These are phyloP conservation scores for Peribolospora baueri DNA, from an alignment of 768 basidiomycete species.

Conservation along the genomic window DNA sequence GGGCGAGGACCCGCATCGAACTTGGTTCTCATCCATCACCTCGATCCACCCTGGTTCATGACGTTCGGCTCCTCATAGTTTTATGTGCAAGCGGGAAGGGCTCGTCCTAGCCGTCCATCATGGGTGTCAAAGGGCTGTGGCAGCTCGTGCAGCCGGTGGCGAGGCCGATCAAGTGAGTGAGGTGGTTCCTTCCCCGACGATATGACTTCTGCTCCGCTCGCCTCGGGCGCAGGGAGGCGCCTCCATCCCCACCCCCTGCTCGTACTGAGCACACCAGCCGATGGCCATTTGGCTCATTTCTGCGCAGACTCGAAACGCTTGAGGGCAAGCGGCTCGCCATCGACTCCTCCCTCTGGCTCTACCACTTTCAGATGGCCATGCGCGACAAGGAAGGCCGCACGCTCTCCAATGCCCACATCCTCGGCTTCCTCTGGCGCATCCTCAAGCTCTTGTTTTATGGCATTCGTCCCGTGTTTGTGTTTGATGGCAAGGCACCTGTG, in stretches of 20 bases:
- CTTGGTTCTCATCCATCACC: too few relatives aligned
- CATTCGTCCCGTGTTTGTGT: slow-evolving; percentile 94
- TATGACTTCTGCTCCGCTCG: background rate
- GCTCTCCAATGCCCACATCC: slow-evolving; percentile 73
- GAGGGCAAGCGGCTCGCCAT: slow-evolving; percentile 92
- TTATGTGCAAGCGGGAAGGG: background rate
- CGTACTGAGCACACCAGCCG: background rate
- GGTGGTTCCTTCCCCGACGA: background rate
- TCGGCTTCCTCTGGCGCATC: slow-evolving; percentile 73
- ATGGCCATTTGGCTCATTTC: slow-evolving; percentile 1
- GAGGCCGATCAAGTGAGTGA: slow-evolving; percentile 61
- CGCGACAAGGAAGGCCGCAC: slow-evolving; percentile 83
- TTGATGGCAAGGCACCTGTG: slow-evolving; percentile 84
- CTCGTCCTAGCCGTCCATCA: slow-evolving; percentile 16
- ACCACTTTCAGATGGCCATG: slow-evolving; percentile 99
- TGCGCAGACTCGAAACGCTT: slow-evolving; percentile 58
- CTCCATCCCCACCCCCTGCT: background rate
- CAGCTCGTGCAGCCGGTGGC: slow-evolving; percentile 75
- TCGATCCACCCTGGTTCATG: too few relatives aligned
- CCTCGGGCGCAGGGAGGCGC: background rate
- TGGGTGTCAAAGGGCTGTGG: slow-evolving; percentile 98
- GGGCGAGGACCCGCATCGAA: too few relatives aligned
- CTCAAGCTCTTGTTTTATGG: slow-evolving; percentile 89
- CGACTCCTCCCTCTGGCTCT: slow-evolving; percentile 98
- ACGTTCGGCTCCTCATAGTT: background rate